Evolutionary conservation across 2,329 filamentous ascomycete species (phyloP), one percentile per base, ranked within the genome.

Genomic region (Penicillium rolfsii): DNA sequence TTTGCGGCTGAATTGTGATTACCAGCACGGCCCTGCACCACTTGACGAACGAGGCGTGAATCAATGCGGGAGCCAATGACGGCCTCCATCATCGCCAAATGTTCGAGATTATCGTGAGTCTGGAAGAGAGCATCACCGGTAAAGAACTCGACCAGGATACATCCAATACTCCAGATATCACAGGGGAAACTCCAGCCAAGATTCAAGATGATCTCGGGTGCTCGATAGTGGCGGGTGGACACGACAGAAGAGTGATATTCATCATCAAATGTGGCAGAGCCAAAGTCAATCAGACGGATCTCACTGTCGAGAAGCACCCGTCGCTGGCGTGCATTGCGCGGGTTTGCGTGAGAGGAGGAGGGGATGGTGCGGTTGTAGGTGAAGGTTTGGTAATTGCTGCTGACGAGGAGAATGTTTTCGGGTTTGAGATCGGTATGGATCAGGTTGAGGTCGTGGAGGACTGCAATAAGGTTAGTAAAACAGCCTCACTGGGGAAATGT

Each of bases 381-480:
- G 70, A 89, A 89, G 1, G 87, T 89, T 71, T 89, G 87, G 68
- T 89, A 89, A 49, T 79, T 79, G 73, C 84, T 87, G 73, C 84
- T 85, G 62, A 89, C 85, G 26, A 89, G 81, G 19, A 89, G 81
- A 63, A 89, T 89, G 67, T 89, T 89, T 75, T 89, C 87, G 2
- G 87, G 87, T 73, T 89, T 89, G 63, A 89, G 73, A 75, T 89
- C 87, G 55, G 95, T 99, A 75, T 99, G 95, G 63, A 99, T 97
- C 66, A 99, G 85, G 75, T 98, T 97, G 19, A 99, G 85, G 77
- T 99, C 95, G 74, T 99, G 95, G 24, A 99, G 83, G 77, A 98
- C 92, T 96, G 59, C 35, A 64, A 30, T n/a, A 14, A 48, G 24
- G 62, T 74, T 58, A 76, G 76, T 65, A 72, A 45, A 35, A 24